A percentile compares a stretch with the other conserved stretches of the same genome.
Evolutionary conservation across 1,284 basidiomycete species (phyloP).

Genomic region (Dichomitus squalens): DNA sequence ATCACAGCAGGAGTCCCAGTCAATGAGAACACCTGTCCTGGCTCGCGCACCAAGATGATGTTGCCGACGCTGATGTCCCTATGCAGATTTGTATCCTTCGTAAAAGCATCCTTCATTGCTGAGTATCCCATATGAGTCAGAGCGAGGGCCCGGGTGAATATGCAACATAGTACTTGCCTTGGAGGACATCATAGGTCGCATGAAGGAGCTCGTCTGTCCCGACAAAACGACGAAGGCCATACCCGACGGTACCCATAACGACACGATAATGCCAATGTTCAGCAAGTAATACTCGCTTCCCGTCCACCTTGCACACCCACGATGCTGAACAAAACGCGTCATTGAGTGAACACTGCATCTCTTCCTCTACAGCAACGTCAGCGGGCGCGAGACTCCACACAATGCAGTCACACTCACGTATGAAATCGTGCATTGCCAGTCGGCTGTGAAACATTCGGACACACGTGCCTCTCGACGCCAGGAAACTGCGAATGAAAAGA

Average conservation of each 20-base stretch:
- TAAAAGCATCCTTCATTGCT: slow-evolving; percentile 9
- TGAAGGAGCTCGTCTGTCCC: slow-evolving; percentile 10
- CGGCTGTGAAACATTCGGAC: no score
- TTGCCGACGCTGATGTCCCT: slow-evolving; percentile 16
- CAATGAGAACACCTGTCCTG: slow-evolving; percentile 10
- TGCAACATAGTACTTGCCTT: slow-evolving; percentile 1
- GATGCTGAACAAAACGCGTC: background rate
- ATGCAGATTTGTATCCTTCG: slow-evolving; percentile 3
- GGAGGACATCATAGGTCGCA: slow-evolving; percentile 9
- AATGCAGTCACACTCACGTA: no score
- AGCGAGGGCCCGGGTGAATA: background rate
- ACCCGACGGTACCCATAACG: slow-evolving; percentile 9
- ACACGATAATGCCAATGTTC: slow-evolving; percentile 9
- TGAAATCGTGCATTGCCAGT: no score
- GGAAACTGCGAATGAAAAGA: no score
- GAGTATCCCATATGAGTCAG: background rate
- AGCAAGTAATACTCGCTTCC: background rate
- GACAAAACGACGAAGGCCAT: background rate
- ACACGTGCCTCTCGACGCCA: no score
- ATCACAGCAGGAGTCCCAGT: slow-evolving; percentile 9
- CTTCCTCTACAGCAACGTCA: background rate
- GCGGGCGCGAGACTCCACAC: no score
- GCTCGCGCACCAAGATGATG: slow-evolving; percentile 11
- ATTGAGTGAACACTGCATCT: background rate
- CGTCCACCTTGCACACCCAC: background rate